Conservation (phyloP, 176 grass and related monocot genomes). For the Zoysia pacifica region DNA sequence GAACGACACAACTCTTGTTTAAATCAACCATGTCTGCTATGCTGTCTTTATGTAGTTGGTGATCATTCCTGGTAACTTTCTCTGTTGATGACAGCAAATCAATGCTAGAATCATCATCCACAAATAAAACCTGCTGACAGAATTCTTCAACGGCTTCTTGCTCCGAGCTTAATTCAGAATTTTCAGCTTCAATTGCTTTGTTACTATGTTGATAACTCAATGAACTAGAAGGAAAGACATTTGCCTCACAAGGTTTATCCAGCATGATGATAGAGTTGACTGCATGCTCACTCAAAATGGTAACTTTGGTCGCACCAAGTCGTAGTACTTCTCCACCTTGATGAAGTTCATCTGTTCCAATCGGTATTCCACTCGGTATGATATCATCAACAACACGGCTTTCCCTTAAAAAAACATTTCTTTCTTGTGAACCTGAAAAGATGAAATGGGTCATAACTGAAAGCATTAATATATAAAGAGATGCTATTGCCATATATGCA, state of each 20-base stretch:
- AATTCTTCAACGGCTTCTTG: slow-evolving; percentile 4
- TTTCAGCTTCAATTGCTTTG: neutral
- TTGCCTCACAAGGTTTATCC: neutral
- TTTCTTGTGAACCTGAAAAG: slow-evolving; percentile 29
- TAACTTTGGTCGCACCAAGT: neutral
- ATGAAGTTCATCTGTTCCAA: slow-evolving; percentile 4
- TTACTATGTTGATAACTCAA: slow-evolving; percentile 1
- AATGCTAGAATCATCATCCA: neutral
- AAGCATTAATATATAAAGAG: neutral
- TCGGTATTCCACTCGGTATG: neutral
- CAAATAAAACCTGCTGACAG: neutral
- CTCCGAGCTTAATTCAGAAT: slow-evolving; percentile 5
- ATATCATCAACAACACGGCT: neutral
- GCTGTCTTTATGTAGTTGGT: neutral
- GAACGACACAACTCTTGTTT: neutral
- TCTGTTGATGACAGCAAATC: neutral
- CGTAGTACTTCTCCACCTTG: neutral
- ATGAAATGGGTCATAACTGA: neutral
- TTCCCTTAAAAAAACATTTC: slow-evolving; percentile 1
- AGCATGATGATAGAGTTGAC: neutral
- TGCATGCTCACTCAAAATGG: neutral
- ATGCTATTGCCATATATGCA: neutral
- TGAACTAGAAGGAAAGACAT: slow-evolving; percentile 5
- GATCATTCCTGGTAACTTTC: neutral
- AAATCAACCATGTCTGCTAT: neutral